phyloP scores from a whole-genome alignment of 2,329 filamentous ascomycete species.

The Talaromyces marneffei region DNA sequence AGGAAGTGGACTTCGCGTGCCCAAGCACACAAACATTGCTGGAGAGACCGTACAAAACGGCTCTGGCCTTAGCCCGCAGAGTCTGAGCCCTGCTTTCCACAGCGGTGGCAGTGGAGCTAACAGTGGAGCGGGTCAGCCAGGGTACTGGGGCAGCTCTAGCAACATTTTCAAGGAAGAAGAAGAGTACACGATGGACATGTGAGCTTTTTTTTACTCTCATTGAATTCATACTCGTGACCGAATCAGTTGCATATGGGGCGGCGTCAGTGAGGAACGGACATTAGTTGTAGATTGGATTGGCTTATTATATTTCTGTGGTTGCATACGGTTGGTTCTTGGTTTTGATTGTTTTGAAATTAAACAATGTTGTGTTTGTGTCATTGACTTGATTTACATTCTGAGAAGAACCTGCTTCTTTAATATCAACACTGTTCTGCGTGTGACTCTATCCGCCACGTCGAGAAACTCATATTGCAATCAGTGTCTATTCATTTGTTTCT shows the following conservation, averaged over 20 bases:
- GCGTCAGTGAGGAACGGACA: conserved; percentile 30
- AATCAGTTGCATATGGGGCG: conserved; percentile 28
- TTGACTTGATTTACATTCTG: neutral
- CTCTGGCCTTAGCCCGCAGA: conserved; percentile 47
- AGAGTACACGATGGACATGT: conserved; percentile 77
- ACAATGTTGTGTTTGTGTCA: neutral
- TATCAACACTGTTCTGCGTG: neutral
- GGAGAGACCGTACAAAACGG: conserved; percentile 63
- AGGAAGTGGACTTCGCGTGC: conserved; percentile 82
- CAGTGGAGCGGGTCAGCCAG: conserved; percentile 44
- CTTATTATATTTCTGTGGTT: conserved; percentile 26
- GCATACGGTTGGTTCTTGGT: conserved; percentile 23
- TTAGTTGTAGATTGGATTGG: conserved; percentile 37
- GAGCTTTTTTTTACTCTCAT: conserved; percentile 11
- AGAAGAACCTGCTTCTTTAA: neutral
- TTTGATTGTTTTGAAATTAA: conserved; percentile 5
- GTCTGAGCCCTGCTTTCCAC: conserved; percentile 63
- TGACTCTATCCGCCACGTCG: neutral
- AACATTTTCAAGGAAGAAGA: conserved; percentile 87
- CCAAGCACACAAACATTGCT: conserved; percentile 85
- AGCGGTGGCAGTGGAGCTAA: conserved; percentile 63
- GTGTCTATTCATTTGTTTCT: neutral
- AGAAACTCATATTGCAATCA: neutral
- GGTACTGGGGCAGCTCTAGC: conserved; percentile 48
- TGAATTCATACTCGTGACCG: conserved; percentile 11